Percentiles rank a stretch among this genome's conserved stretches.
phyloP scores from a whole-genome alignment of 2,329 filamentous ascomycete genomes.

The Beauveria sp. region DNA sequence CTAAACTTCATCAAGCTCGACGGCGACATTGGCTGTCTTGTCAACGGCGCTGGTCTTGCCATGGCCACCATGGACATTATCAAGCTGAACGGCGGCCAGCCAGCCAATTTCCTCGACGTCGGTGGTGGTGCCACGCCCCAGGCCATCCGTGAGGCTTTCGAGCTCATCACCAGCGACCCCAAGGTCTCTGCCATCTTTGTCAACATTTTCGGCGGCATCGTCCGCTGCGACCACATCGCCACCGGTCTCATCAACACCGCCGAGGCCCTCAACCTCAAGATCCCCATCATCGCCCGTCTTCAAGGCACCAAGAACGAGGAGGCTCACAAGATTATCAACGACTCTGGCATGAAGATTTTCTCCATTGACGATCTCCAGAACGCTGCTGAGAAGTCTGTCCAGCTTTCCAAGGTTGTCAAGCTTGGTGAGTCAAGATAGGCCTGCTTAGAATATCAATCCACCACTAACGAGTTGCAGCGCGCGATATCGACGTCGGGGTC shows the following conservation, averaged over 20 bases:
- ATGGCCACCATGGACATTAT: conserved; percentile 99
- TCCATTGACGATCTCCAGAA: conserved; percentile 96
- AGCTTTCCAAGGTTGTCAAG: conserved; percentile 99
- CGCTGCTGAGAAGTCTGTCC: conserved; percentile 95
- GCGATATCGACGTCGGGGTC: conserved; percentile 94
- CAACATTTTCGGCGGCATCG: conserved; percentile 99
- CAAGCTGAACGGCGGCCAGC: conserved; percentile 94
- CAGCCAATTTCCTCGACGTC: conserved; percentile 98
- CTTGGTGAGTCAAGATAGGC: conserved; percentile 55
- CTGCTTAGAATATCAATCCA: too few relatives aligned
- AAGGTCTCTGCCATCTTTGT: conserved; percentile 99
- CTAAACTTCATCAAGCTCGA: conserved; percentile 99
- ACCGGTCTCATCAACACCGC: conserved; percentile 93
- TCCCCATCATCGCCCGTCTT: conserved; percentile 91
- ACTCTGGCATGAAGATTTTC: conserved; percentile 99
- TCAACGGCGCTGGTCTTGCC: conserved; percentile 97
- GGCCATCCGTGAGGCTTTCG: conserved; percentile 95
- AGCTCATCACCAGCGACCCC: conserved; percentile 95
- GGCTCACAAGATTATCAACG: conserved; percentile 88
- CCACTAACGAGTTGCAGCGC: conserved; percentile 45
- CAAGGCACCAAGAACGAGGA: conserved; percentile 98
- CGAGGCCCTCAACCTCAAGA: conserved; percentile 87
- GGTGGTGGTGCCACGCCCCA: conserved; percentile 94
- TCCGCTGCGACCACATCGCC: conserved; percentile 94
- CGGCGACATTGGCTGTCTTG: conserved; percentile 96